Base-by-base conservation (phyloP, 179 eudicot species). In the Dionaea muscipula region DNA sequence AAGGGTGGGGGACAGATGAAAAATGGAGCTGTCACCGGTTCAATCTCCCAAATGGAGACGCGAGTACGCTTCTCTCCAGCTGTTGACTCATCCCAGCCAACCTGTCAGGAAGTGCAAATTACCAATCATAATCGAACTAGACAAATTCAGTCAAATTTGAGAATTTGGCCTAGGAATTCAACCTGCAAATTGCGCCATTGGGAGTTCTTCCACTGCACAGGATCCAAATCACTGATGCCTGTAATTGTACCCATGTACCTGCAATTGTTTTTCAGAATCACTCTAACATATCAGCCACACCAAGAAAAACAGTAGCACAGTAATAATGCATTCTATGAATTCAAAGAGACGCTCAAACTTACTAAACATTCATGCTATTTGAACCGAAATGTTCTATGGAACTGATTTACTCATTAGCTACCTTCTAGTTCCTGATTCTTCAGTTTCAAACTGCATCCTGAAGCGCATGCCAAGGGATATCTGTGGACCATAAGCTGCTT, bases 161-260 rank as follows among this genome's bases (percentile, higher is more conserved):
- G 26, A 51, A 46, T 37, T 48, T 36, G 33, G 12, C 20, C 67
- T 22, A 25, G 51, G 12, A 65, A 45, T 7, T 48, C 37, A 67
- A 91, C 98, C 94, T 91, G 96, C 76, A 91, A 74, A 71, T 84
- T 87, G 67, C 95, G 78, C 98, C 98, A 91, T 47, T 91, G 98
- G 6, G 98, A 91, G 66, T 76, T 86, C 72, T 84, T 84, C 98
- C 98, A 91, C 39, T 86, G 75, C 17, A 76, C 79, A 48, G 90
- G 77, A 75, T 91, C 98, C 20, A 86, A 76, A 60, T 91, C 98
- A 63, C 80, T 80, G 39, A 91, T 84, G 19, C 95, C 88, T 19
- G 94, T 87, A 55, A 91, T 79, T 48, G 99, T 91, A 37, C 99
- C 99, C 99, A 91, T 91, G 68, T 91, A 84, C 83, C 97, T 90